Base-by-base conservation (phyloP, 768 basidiomycete genomes). In the Mycena metata region DNA sequence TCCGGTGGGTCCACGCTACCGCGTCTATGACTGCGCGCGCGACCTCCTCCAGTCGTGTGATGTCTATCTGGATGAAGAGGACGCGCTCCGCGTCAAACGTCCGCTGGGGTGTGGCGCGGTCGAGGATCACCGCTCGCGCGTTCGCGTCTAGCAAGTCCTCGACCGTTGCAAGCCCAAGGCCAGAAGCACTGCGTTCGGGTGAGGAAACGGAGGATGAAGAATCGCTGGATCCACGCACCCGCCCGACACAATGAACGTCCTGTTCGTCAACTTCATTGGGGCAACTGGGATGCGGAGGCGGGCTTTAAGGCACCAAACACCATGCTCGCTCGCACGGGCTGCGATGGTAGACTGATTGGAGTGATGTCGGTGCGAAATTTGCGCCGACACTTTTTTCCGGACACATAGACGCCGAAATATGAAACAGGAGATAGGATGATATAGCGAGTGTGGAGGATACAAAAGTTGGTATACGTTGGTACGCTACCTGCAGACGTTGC, bases 211-310 rank as follows among this genome's bases (percentile, higher is more conserved):
- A 19, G 59, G 26, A 39, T 26, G 41, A 43, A 30, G 46, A 30
- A 21, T 26, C 35, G 36, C 15, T 33, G 39, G 23, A 19, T 13
- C 30, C 16, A 77, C 79, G 43, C 63, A 82, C 81, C 81, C 81
- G 54, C 81, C 81, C n/a, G 81, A 82, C 17, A 82, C 76, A 23
- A 82, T 70, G 64, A 81, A 82, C 17, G 81, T 82, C 54, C 81
- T 69, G 46, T 77, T 68, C 56, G 66, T 72, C 19, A 79, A 63
- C 71, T 80, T 81, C 80, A 81, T 81, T 24, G 35, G n/a, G 46
- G 51, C 35, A 50, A 9, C 19, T 60, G 35, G 19, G 36, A 49
- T 39, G n/a, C 58, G 26, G 64, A 47, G 67, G 15, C 35, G 60
- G 45, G 42, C 64, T 72, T 71, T 68, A 62, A 71, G 63, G 49